A percentile compares a stretch with the other conserved stretches of the same genome.
Evolutionary conservation across 768 basidiomycete genomes (phyloP).

Genomic region (Nevesoporus exiguus): DNA sequence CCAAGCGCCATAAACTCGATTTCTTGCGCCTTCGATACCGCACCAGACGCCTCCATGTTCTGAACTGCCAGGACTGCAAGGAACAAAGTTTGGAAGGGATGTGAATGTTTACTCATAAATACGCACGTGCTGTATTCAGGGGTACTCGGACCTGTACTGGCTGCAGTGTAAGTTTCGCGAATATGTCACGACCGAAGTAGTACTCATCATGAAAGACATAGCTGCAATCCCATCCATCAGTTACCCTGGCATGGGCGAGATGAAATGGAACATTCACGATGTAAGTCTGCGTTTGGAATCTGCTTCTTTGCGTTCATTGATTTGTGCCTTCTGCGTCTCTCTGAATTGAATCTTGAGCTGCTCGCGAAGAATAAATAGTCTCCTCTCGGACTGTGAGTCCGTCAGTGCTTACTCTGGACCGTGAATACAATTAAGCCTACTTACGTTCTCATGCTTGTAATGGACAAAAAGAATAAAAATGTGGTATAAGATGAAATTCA

Average conservation of each 20-base stretch:
- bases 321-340: conserved; percentile 70
- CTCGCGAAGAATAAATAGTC: conserved; percentile 64
- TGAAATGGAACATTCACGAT: conserved; percentile 50
- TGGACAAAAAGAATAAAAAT: conserved; percentile 76
- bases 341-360: conserved; percentile 72
- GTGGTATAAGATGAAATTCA: conserved; percentile 77
- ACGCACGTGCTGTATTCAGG: conserved; percentile 64
- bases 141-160: conserved; percentile 72
- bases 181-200: conserved; percentile 1
- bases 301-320: conserved; percentile 68
- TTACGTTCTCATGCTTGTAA: conserved; percentile 59
- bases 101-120: not conserved
- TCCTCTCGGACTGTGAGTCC: conserved; percentile 44
- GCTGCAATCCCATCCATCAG: conserved; percentile 32
- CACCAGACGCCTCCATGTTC: conserved; percentile 81
- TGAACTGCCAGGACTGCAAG: conserved; percentile 73
- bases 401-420: not conserved
- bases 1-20: conserved; percentile 86
- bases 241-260: conserved; percentile 5
- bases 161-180: conserved; percentile 12
- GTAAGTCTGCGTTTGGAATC: conserved; percentile 83
- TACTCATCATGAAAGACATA: conserved; percentile 78
- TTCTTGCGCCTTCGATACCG: conserved; percentile 69
- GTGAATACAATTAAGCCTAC: conserved; percentile 12
- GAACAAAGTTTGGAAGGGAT: not conserved